A percentile compares a stretch with the other conserved stretches of the same genome.
Evolutionary conservation across 352 stramenopile genomes (phyloP).

Genomic region (Phytophthora agathidicida): DNA sequence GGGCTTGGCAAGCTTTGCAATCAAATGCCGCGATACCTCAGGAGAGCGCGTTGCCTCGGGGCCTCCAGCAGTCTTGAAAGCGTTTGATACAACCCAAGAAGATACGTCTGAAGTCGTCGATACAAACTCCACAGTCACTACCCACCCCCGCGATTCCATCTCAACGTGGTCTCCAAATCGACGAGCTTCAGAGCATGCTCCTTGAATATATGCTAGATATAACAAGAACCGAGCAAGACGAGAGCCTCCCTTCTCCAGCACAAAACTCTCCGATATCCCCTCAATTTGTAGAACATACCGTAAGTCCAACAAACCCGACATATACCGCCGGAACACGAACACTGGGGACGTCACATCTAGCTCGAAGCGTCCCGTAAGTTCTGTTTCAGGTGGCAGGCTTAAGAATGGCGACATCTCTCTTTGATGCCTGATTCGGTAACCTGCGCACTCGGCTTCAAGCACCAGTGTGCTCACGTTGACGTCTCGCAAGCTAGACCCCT

Average conservation of each 20-base stretch:
- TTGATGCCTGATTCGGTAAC: conserved; percentile 45
- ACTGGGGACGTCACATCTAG: conserved; percentile 90
- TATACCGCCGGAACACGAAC: conserved; percentile 95
- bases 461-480: conserved; percentile 56
- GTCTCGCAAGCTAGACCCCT: conserved; percentile 45
- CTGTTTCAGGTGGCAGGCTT: conserved; percentile 54
- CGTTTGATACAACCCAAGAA: conserved; percentile 80
- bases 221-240: conserved; percentile 68
- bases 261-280: conserved; percentile 93
- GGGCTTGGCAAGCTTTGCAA: conserved; percentile 62
- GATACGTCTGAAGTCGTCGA: conserved; percentile 84
- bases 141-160: conserved; percentile 79
- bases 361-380: conserved; percentile 65
- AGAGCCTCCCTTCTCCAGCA: conserved; percentile 67
- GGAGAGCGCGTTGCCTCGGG: conserved; percentile 23
- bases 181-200: conserved; percentile 65
- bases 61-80: conserved; percentile 58
- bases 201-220: conserved; percentile 81
- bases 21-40: conserved; percentile 38
- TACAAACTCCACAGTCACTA: conserved; percentile 87
- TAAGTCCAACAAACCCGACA: conserved; percentile 96
- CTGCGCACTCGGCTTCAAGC: conserved; percentile 46
- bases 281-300: conserved; percentile 98
- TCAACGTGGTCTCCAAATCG: conserved; percentile 78
- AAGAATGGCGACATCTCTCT: conserved; percentile 55